Evolutionary conservation across 1,284 basidiomycete species (phyloP).

Genomic region (Leccinum fallax): DNA sequence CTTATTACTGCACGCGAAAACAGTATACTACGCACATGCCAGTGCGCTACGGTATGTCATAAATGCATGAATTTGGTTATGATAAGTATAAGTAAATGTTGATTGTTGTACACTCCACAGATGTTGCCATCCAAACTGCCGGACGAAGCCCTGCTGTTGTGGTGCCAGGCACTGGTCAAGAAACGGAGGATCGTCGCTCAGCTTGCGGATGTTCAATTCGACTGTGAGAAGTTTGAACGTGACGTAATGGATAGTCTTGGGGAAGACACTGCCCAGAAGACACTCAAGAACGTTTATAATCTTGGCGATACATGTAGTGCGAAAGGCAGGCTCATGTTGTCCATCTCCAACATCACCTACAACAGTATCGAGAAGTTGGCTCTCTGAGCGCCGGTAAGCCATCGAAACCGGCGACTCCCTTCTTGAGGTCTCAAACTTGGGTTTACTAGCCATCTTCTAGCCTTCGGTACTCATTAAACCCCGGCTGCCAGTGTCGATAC

Average conservation of each 20-base stretch:
- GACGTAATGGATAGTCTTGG: neutral
- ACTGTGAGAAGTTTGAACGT: slow-evolving; percentile 2
- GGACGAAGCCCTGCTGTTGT: neutral
- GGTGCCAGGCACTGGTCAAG: neutral
- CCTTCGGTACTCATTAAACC: no score
- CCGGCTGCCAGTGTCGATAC: no score
- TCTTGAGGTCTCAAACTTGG: no score
- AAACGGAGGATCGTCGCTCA: neutral
- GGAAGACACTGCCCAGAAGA: slow-evolving; percentile 17
- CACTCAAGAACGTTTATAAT: slow-evolving; percentile 33
- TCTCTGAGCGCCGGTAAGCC: neutral
- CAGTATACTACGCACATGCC: neutral
- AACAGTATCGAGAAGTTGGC: neutral
- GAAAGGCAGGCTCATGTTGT: neutral
- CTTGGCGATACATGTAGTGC: neutral
- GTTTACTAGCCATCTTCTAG: no score
- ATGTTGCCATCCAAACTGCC: neutral
- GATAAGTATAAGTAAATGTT: neutral
- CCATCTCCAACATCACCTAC: neutral
- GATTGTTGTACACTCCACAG: neutral
- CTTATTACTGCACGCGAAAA: neutral
- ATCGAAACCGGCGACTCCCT: neutral
- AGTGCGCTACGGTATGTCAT: slow-evolving; percentile 1
- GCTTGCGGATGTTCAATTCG: slow-evolving; percentile 4
- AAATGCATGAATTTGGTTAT: neutral